A percentile compares a stretch with the other conserved stretches of the same genome.
Evolutionary conservation across 2,329 filamentous ascomycete species (phyloP).

Genomic region (Monilinia vaccinii-corymbosi): DNA sequence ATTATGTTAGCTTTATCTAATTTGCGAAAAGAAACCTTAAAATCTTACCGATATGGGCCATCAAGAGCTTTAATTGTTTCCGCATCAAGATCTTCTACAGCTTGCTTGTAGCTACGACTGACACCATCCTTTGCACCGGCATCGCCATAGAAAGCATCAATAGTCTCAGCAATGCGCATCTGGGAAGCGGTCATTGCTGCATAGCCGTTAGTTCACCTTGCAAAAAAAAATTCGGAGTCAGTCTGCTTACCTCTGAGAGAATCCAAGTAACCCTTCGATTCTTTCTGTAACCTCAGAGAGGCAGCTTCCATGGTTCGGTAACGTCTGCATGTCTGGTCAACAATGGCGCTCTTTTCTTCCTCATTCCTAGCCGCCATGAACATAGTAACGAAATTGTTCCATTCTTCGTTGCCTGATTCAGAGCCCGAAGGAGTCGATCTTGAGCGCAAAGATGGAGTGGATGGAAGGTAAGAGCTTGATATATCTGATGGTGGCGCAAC

Average conservation of each 20-base stretch:
- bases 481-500: background rate
- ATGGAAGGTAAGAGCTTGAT: background rate
- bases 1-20: slow-evolving; percentile 16
- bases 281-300: slow-evolving; percentile 84
- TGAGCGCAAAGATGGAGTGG: background rate
- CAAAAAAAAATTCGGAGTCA: background rate
- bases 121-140: slow-evolving; percentile 91
- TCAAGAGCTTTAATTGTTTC: slow-evolving; percentile 98
- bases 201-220: slow-evolving; percentile 13
- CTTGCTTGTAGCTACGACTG: slow-evolving; percentile 94
- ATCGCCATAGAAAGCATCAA: slow-evolving; percentile 98
- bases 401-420: background rate
- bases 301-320: slow-evolving; percentile 97
- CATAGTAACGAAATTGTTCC: background rate
- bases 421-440: background rate
- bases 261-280: slow-evolving; percentile 96
- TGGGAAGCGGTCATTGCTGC: slow-evolving; percentile 96
- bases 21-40: background rate
- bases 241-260: slow-evolving; percentile 65
- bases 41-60: slow-evolving; percentile 71
- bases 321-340: slow-evolving; percentile 46
- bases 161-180: slow-evolving; percentile 98
- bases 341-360: background rate
- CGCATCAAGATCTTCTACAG: slow-evolving; percentile 92
- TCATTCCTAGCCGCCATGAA: background rate